A percentile compares a stretch with the other conserved stretches of the same genome.
Conservation (phyloP, 257 asterid species). For the Vinca minor region DNA sequence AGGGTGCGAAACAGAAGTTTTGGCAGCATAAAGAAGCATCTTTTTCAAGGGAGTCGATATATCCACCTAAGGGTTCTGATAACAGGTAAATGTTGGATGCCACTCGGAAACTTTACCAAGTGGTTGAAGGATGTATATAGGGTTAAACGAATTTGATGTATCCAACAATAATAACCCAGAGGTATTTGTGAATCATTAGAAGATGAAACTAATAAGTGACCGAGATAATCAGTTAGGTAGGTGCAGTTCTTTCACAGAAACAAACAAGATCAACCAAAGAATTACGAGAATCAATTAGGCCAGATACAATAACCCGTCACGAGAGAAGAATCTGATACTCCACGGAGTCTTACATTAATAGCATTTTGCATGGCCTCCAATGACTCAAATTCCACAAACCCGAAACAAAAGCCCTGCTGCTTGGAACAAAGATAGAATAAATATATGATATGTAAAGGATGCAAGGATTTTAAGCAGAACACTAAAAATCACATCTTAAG, state of each 20-base stretch:
- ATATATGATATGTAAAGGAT: slow-evolving; percentile 4
- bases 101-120: background rate
- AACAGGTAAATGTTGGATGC: background rate
- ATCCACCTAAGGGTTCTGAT: background rate
- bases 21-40: no score
- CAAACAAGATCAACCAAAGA: no score
- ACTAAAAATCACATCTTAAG: slow-evolving; percentile 8
- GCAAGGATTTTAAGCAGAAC: slow-evolving; percentile 6
- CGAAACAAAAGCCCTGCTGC: slow-evolving; percentile 78
- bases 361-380: slow-evolving; percentile 71
- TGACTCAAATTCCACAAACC: slow-evolving; percentile 78
- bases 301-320: background rate
- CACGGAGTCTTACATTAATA: slow-evolving; percentile 43
- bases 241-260: background rate
- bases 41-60: background rate
- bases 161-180: no score
- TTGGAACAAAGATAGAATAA: slow-evolving; percentile 26
- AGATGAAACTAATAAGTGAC: background rate
- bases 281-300: background rate
- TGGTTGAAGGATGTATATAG: background rate
- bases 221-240: background rate
- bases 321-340: background rate
- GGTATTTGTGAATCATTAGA: background rate
- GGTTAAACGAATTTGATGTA: background rate
- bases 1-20: no score